phyloP scores from a whole-genome alignment of 2,329 filamentous ascomycete species.

The Apiospora arundinis region DNA sequence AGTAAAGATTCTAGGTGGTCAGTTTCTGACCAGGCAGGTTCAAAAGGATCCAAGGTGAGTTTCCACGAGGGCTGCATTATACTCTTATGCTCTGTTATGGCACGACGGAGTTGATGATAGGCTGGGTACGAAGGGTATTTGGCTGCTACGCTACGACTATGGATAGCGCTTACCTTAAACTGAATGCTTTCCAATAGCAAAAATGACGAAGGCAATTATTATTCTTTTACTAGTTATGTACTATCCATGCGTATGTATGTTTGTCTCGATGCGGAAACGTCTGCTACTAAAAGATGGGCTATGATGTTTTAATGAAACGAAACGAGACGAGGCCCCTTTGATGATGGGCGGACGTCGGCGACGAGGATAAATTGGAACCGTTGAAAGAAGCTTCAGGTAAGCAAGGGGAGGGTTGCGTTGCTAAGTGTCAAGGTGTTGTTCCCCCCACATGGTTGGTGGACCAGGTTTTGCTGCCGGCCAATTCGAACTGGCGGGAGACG shows the following conservation, averaged over 20 bases:
- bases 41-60: conserved; percentile 12
- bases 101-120: neutral
- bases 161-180: conserved; percentile 4
- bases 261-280: neutral
- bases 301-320: neutral
- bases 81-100: conserved; percentile 15
- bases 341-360: neutral
- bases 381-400: conserved; percentile 15
- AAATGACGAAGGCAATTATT: conserved; percentile 9
- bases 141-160: conserved; percentile 12
- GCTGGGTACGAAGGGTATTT: neutral
- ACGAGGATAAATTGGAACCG: neutral
- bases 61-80: neutral
- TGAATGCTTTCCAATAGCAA: conserved; percentile 4
- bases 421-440: neutral
- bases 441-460: neutral
- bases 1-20: conserved; percentile 5
- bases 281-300: neutral
- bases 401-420: conserved; percentile 4
- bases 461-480: neutral
- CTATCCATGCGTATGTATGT: too few relatives aligned
- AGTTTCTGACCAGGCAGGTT: neutral
- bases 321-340: neutral
- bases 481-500: neutral
- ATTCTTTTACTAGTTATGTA: neutral